Evolutionary conservation across 345 rosid genomes (phyloP), one percentile per base, ranked within the genome.

Genomic region (Murraya koenigii): DNA sequence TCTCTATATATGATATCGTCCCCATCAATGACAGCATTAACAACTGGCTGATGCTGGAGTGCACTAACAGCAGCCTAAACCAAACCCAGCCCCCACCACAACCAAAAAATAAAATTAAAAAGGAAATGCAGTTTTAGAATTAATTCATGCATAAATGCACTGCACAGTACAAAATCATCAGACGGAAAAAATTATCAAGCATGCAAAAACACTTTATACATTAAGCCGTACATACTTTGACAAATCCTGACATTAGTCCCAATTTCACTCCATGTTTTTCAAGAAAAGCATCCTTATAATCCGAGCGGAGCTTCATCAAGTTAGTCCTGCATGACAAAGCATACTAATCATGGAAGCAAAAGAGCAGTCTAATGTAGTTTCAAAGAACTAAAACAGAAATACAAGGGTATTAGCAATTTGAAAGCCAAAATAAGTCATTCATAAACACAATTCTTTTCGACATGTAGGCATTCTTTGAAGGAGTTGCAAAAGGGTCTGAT

Each of bases 21-120:
- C 59, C 99, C 99, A 63, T 96, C 99, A 54, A 96, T 96, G 66
- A 96, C 99, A 73, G 99, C 99, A 92, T 96, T 96, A 39, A 94
- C 88, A 75, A 92, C 90, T 25, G 99, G 99, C 75, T 96, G 99
- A 80, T 92, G 85, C 85, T 92, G 97, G 68, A 96, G 98, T 38
- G 90, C 99, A 75, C 93, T 90, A n/a, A 96, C 94, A 62, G 98
- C 97, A 84, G 98, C 99, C 99, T 96, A 88, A 77, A 66, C 85
- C 35, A 81, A 7, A 60, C 32, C 25, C 49, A 36, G n/a, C n/a
- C 23, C 75, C 49, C 65, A 44, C 32, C 14, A 9, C 22, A 17
- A 25, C 22, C 25, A 39, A 14, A 59, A 61, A 44, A 63, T 14
- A 6, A 26, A 66, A 55, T n/a, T 62, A 55, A 49, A 64, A 25